A percentile compares a stretch with the other conserved stretches of the same genome.
Conservation (phyloP, 2,329 filamentous ascomycete species). For the Rhinocladiella mackenziei region DNA sequence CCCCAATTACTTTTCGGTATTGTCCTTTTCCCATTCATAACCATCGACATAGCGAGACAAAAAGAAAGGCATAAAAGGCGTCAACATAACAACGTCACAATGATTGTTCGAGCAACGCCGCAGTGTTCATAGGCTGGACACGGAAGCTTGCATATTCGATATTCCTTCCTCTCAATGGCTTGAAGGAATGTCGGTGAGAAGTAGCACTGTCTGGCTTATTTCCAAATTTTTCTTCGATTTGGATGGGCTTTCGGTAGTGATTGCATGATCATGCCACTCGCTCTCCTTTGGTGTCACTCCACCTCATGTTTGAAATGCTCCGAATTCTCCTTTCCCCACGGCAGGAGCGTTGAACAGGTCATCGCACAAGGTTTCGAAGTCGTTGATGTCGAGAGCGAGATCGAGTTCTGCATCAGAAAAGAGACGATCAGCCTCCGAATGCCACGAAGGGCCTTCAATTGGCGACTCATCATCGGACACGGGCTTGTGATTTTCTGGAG, state of each 20-base stretch:
- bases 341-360: slow-evolving; percentile 17
- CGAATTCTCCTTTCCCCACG: not conserved
- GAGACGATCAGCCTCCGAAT: slow-evolving; percentile 13
- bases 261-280: not conserved
- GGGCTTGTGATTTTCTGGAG: too few relatives aligned
- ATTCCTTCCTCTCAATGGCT: too few relatives aligned
- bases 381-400: slow-evolving; percentile 17
- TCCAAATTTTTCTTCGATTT: not conserved
- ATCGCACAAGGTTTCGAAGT: slow-evolving; percentile 23
- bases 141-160: too few relatives aligned
- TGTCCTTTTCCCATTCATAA: too few relatives aligned
- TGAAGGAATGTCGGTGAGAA: not conserved
- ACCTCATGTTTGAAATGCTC: slow-evolving; percentile 2
- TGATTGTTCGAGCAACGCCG: not conserved
- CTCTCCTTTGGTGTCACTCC: not conserved
- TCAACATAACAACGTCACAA: not conserved
- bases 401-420: slow-evolving; percentile 19
- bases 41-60: too few relatives aligned
- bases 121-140: too few relatives aligned
- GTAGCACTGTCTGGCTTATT: too few relatives aligned
- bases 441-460: too few relatives aligned
- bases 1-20: too few relatives aligned
- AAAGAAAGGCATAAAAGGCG: not conserved
- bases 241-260: not conserved
- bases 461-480: too few relatives aligned